Conservation (phyloP, 495 filamentous ascomycete species). For the Aspergillus diversus region DNA sequence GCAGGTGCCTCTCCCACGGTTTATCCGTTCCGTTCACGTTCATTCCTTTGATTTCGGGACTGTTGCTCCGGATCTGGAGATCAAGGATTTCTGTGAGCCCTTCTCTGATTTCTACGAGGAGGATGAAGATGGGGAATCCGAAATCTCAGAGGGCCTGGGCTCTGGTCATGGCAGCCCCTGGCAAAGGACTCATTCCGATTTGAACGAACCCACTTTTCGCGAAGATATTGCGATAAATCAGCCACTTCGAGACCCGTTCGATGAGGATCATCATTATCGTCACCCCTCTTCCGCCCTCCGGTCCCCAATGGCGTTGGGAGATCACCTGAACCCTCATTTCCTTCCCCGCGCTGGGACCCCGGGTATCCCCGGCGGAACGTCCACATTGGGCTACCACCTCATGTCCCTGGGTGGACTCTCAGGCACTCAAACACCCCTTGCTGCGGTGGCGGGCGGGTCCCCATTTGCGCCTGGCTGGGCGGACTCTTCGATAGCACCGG, state of each 20-base stretch:
- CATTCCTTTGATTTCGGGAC: constrained; percentile 92
- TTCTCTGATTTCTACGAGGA: constrained; percentile 96
- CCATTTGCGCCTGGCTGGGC: constrained; percentile 58
- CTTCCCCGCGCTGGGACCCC: constrained; percentile 68
- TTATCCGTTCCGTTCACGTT: constrained; percentile 94
- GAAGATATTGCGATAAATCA: constrained; percentile 39
- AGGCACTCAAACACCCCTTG: constrained; percentile 83
- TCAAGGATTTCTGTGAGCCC: constrained; percentile 96
- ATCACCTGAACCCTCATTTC: constrained; percentile 66
- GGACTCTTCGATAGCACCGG: constrained; percentile 32
- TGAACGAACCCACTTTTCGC: constrained; percentile 36
- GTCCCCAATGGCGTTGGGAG: constrained; percentile 46
- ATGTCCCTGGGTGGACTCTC: constrained; percentile 74
- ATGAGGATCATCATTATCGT: constrained; percentile 31
- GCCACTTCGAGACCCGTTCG: constrained; percentile 29
- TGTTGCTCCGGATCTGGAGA: constrained; percentile 79
- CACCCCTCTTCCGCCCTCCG: constrained; percentile 42
- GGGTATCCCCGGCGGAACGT: constrained; percentile 82
- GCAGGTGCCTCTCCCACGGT: constrained; percentile 82
- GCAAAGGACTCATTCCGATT: constrained; percentile 31
- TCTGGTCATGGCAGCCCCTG: constrained; percentile 31
- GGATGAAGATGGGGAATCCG: constrained; percentile 56
- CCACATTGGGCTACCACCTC: constrained; percentile 88
- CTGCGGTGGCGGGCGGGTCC: constrained; percentile 76
- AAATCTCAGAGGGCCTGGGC: constrained; percentile 44